Percentiles rank a stretch among this genome's conserved stretches.
Evolutionary conservation across 257 asterid species (phyloP).

Genomic region (Eustoma russellianum): DNA sequence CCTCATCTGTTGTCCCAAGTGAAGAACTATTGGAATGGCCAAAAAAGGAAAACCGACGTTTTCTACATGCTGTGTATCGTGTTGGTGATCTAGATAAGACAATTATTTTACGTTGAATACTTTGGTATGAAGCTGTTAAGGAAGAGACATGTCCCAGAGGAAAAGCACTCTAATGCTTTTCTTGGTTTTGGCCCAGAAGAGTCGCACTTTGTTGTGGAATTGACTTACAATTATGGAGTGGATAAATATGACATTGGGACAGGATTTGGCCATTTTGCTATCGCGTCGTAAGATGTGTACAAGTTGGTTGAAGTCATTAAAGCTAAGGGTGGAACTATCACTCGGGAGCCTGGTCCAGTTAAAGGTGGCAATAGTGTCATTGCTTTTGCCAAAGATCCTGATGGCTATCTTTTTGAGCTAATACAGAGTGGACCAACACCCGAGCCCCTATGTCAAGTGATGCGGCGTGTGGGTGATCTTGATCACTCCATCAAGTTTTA

Average conservation of each 20-base stretch:
- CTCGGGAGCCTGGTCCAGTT: constrained; percentile 98
- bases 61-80: constrained; percentile 87
- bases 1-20: constrained; percentile 41
- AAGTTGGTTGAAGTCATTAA: constrained; percentile 73
- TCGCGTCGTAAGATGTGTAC: constrained; percentile 90
- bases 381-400: constrained; percentile 97
- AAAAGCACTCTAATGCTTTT: constrained; percentile 89
- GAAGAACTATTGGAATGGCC: constrained; percentile 85
- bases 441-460: constrained; percentile 97
- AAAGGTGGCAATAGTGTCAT: constrained; percentile 86
- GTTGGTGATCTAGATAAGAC: constrained; percentile 97
- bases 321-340: constrained; percentile 87
- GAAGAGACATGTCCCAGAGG: constrained; percentile 87
- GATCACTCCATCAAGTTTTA: constrained; percentile 93
- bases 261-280: constrained; percentile 96
- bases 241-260: constrained; percentile 83
- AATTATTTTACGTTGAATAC: constrained; percentile 87
- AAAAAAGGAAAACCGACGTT: constrained; percentile 73
- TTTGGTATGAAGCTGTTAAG: constrained; percentile 91
- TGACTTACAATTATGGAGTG: constrained; percentile 93
- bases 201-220: constrained; percentile 77
- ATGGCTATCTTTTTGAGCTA: constrained; percentile 88
- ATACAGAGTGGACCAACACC: constrained; percentile 89
- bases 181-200: constrained; percentile 99
- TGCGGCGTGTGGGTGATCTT: constrained; percentile 99